phyloP scores from a whole-genome alignment of 2,329 filamentous ascomycete species.

The Xylaria sp. region DNA sequence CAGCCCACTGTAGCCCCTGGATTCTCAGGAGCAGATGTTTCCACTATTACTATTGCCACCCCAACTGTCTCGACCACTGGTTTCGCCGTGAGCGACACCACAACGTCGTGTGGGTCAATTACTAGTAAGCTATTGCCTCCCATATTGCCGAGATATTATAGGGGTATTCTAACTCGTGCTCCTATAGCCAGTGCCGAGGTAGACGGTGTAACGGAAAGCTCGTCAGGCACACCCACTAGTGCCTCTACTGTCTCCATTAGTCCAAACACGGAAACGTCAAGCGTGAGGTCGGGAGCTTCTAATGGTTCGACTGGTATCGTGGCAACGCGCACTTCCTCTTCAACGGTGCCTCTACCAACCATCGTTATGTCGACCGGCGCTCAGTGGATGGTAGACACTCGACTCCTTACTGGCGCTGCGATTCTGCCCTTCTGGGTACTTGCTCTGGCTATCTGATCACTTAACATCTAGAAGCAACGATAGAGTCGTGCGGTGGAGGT shows the following conservation, averaged over 20 bases:
- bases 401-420: conserved; percentile 5
- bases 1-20: neutral
- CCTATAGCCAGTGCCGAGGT: conserved; percentile 23
- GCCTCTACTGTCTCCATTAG: conserved; percentile 15
- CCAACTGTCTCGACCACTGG: neutral
- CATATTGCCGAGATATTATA: neutral
- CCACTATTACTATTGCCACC: neutral
- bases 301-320: neutral
- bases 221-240: neutral
- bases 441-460: conserved; percentile 2
- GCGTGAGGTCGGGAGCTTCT: conserved; percentile 1
- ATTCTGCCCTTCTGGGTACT: conserved; percentile 15
- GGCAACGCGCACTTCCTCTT: conserved; percentile 22
- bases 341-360: conserved; percentile 4
- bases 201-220: conserved; percentile 27
- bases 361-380: conserved; percentile 19
- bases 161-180: neutral
- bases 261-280: neutral
- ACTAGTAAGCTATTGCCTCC: conserved; percentile 11
- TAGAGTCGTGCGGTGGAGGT: neutral
- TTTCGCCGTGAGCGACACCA: neutral
- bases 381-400: neutral
- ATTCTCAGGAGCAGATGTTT: neutral
- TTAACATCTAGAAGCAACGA: neutral
- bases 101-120: conserved; percentile 19